phyloP scores from a whole-genome alignment of 164 flowering plant species.

The Kalanchoe fedtschenkoi region DNA sequence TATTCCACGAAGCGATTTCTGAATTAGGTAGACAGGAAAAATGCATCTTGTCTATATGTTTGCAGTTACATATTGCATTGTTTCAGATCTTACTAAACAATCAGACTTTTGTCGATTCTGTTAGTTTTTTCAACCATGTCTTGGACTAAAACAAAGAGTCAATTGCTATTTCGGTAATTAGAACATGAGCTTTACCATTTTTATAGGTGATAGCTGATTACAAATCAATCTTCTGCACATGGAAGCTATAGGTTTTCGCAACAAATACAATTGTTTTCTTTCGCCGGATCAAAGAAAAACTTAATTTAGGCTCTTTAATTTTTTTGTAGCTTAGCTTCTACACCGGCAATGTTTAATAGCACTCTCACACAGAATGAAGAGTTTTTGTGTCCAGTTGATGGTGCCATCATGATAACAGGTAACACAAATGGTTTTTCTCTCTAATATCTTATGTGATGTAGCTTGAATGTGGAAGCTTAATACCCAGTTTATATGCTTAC shows the following conservation, averaged over 20 bases:
- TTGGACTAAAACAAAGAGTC: not conserved
- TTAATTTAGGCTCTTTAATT: not conserved
- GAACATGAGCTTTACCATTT: too few relatives aligned
- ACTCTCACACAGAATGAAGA: conserved; percentile 64
- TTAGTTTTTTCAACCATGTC: not conserved
- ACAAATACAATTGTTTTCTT: not conserved
- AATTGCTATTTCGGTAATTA: not conserved
- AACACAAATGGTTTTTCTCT: not conserved
- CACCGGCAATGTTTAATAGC: conserved; percentile 99
- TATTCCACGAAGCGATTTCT: not conserved
- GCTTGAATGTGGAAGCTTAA: not conserved
- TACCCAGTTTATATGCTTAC: not conserved
- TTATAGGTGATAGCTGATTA: too few relatives aligned
- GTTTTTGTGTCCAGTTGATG: conserved; percentile 76
- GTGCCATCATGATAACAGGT: conserved; percentile 99
- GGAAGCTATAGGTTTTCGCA: not conserved
- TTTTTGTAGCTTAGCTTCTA: conserved; percentile 73
- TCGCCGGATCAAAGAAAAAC: not conserved
- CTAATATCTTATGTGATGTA: not conserved
- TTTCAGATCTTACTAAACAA: not conserved
- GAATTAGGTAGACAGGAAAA: not conserved
- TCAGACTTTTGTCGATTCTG: not conserved
- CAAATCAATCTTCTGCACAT: too few relatives aligned
- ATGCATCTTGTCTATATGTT: not conserved
- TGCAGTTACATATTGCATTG: not conserved